Evolutionary conservation across 2,329 filamentous ascomycete genomes (phyloP), one percentile per base, ranked within the genome.

Genomic region (Calcarisporium arbuscula): DNA sequence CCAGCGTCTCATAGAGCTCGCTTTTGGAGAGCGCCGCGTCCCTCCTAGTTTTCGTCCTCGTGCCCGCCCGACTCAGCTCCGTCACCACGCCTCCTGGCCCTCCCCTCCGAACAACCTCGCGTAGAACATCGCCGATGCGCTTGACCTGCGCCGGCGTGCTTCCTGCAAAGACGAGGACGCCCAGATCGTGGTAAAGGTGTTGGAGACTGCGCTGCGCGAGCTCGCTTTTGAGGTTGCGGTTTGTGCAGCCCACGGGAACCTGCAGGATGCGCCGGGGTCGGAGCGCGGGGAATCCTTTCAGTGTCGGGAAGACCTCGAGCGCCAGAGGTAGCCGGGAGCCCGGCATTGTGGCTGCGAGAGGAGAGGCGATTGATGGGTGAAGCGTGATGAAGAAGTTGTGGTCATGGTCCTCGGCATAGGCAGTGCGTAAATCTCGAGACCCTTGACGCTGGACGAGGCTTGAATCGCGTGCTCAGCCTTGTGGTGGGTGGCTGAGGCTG

Each of bases 161-260:
- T 1, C 56, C 56, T 5, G 49, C 48, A 33, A 47, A 60, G 10
- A 51, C 47, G 14, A 60, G 26, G 3, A 56, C 48, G 4, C 57
- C 57, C 1, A 58, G 43, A 30, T 60, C 57, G 15, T 56, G 44
- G 32, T 58, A 58, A 4, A 58, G 12, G 19, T 45, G 42, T 15
- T 35, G 35, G 10, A 46, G 23, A 29, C 28, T 30, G 10, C 18
- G 20, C 25, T 30, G 28, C 4, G 26, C 9, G 6, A 19, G 28
- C 18, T 27, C 19, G 17, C 30, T 22, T 5, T 19, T 11, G 27
- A 35, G 16, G 32, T 6, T 19, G 15, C 28, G 22, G 11, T 28
- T 36, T 7, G 11, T 19, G 30, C 26, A 34, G 10, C 46, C 44
- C 18, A 43, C 32, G 17, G 40, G 41, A 19, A 41, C 29, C 6